phyloP scores from a whole-genome alignment of 345 rosid genomes.

The Excoecaria cochinchinensis region DNA sequence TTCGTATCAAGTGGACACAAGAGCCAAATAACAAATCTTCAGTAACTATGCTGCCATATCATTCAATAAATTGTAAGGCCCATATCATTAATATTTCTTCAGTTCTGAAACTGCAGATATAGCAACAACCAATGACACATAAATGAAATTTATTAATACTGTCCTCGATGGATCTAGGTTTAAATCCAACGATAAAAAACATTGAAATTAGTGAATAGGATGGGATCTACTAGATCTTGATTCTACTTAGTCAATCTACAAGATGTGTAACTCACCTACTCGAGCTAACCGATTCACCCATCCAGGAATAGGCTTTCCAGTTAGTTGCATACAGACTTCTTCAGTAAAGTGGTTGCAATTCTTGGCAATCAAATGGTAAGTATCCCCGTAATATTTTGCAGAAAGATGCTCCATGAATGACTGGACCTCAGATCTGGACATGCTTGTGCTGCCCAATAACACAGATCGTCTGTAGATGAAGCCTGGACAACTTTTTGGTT shows the following conservation, averaged over 20 bases:
- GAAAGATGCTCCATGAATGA: conserved; percentile 79
- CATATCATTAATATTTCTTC: background rate
- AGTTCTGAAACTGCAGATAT: background rate
- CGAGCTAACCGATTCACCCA: conserved; percentile 94
- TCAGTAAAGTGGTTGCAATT: conserved; percentile 96
- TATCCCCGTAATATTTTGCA: conserved; percentile 71
- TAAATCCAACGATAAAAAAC: background rate
- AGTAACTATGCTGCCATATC: background rate
- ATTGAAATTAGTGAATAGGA: background rate
- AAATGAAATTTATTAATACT: background rate
- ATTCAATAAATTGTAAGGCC: background rate
- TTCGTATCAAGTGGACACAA: conserved; percentile 1
- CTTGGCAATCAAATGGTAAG: conserved; percentile 94
- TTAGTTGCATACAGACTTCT: conserved; percentile 65
- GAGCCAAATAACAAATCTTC: background rate
- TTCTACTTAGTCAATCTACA: background rate
- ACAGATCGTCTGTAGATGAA: conserved; percentile 83
- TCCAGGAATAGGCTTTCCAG: conserved; percentile 89
- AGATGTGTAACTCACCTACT: conserved; percentile 51
- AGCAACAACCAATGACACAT: background rate
- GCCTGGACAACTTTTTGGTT: conserved; percentile 91
- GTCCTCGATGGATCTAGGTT: background rate
- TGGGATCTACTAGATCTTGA: background rate
- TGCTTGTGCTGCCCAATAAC: conserved; percentile 59
- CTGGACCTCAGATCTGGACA: conserved; percentile 74